phyloP scores from a whole-genome alignment of 371 early-diverging fungal genomes.

The Mortierella sp. region DNA sequence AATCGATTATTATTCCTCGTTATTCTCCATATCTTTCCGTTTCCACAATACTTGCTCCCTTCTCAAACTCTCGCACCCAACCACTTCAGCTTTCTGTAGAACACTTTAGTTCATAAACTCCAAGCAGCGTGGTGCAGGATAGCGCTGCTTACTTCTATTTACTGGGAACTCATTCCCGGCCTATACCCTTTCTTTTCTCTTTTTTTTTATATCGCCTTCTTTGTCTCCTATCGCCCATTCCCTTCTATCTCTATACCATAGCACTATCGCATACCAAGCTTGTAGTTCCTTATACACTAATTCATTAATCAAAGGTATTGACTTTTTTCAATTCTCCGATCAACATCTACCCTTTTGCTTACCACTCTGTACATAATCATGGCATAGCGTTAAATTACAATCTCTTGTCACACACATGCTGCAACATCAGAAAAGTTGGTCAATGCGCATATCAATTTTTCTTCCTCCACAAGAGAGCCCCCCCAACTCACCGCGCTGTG shows the following conservation, averaged over 20 bases:
- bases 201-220: background rate
- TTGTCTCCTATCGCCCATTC: background rate
- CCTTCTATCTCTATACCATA: background rate
- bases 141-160: constrained; percentile 7
- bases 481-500: background rate
- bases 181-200: background rate
- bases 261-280: background rate
- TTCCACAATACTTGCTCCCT: background rate
- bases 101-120: background rate
- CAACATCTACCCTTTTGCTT: background rate
- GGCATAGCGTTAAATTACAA: background rate
- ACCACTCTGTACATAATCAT: background rate
- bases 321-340: background rate
- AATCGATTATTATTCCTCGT: constrained; percentile 8
- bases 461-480: too few relatives aligned
- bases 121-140: constrained; percentile 12
- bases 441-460: background rate
- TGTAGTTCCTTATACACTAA: background rate
- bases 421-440: background rate
- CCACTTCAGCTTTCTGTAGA: background rate
- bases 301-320: background rate
- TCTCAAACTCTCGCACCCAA: too few relatives aligned
- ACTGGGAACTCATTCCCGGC: background rate
- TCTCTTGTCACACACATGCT: background rate
- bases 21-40: background rate